Base-by-base conservation (phyloP, 768 basidiomycete genomes). In the Rhodotorula graminis region DNA sequence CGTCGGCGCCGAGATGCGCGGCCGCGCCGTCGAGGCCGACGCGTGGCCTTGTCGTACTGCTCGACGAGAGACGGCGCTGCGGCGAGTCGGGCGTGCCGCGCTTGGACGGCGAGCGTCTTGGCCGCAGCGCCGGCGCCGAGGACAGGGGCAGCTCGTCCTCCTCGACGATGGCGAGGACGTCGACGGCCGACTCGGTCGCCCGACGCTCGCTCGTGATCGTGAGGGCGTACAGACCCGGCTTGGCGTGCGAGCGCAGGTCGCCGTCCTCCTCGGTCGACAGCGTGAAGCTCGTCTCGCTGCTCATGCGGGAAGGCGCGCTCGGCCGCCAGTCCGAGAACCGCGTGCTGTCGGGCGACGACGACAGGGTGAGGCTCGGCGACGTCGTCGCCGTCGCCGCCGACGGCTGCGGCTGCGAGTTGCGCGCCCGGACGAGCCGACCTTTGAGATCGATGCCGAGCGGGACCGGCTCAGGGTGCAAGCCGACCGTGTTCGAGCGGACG, bases 391-490 rank as follows among this genome's bases (percentile, higher is more conserved):
- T 37, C 37, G 37, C 37, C 37, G 37, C 4, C 15, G 49, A 9
- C 15, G 5, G 37, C 23, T 11, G 21, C 0, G 66, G 44, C 21
- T 56, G 58, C 44, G 63, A 47, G 58, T 68, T 65, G 29, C 71
- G 66, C 12, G 67, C 67, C 8, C 71, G 66, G 29, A 72, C 46
- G 37, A 72, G 67, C 5, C 60, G 62, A 23, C 71, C 71, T 4
- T 29, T 31, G n/a, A 72, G 61, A 53, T 72, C 71, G 63, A 72
- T 72, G 44, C 68, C 71, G 66, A 72, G 71, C 9, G 66, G 63
- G 21, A 69, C 57, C 1, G 67, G 59, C 18, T 58, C 60, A 0
- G 71, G 71, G 37, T 72, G 71, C 0, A 72, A 59, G 4, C 58
- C 64, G 42, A 72, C 71, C 8, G 71, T 68, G 58, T 68, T 61